Conservation (phyloP, 1,284 basidiomycete genomes). For the Cryptococcus sp. region DNA sequence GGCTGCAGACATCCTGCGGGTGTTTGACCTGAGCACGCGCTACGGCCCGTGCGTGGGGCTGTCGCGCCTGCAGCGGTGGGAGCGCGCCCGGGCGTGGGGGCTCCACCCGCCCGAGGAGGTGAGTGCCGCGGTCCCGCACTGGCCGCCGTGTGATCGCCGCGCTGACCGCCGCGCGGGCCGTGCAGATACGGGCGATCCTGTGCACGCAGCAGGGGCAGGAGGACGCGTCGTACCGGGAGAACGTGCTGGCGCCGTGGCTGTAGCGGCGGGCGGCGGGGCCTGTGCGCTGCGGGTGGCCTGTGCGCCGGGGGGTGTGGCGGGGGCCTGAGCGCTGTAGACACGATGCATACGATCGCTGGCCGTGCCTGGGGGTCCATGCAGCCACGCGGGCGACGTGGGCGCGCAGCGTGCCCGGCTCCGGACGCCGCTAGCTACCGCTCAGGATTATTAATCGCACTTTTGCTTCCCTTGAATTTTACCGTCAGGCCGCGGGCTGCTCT, state of each 20-base stretch:
- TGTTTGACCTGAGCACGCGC: constrained; percentile 76
- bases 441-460: too few relatives aligned
- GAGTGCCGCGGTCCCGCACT: not conserved
- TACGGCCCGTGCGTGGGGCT: constrained; percentile 85
- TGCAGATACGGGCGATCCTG: constrained; percentile 73
- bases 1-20: constrained; percentile 66
- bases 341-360: too few relatives aligned
- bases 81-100: constrained; percentile 74
- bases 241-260: constrained; percentile 53
- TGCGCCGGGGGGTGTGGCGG: too few relatives aligned
- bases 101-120: constrained; percentile 81
- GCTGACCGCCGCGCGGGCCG: not conserved
- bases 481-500: too few relatives aligned
- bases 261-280: constrained; percentile 9
- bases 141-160: not conserved
- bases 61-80: constrained; percentile 79
- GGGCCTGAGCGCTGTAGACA: too few relatives aligned
- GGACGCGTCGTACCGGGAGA: constrained; percentile 54
- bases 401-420: too few relatives aligned
- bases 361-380: too few relatives aligned
- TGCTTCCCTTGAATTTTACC: too few relatives aligned
- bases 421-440: too few relatives aligned
- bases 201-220: constrained; percentile 57
- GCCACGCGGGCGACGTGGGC: too few relatives aligned
- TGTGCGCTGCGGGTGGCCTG: too few relatives aligned